Percentiles rank a stretch among this genome's conserved stretches.
Conservation (phyloP, 306 rosid genomes). For the Canavalia gladiata region DNA sequence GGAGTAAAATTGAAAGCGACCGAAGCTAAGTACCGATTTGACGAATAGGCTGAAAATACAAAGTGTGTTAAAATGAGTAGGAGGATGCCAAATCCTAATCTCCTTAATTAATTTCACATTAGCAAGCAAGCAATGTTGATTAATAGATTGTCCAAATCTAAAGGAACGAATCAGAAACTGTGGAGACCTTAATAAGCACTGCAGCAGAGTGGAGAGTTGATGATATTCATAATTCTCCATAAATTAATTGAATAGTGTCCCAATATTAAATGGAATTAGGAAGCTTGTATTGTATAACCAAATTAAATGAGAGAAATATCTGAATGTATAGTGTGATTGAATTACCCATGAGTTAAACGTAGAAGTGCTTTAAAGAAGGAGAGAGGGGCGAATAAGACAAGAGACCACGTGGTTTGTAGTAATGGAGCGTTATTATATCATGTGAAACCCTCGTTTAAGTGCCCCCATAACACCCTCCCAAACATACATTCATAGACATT, state of each 20-base stretch:
- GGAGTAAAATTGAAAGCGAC: slow-evolving; percentile 41
- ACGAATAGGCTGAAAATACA: slow-evolving; percentile 35
- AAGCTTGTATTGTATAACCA: not conserved
- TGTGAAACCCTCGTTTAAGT: slow-evolving; percentile 80
- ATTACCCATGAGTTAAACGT: slow-evolving; percentile 37
- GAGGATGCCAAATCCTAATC: too few relatives aligned
- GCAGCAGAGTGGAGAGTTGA: too few relatives aligned
- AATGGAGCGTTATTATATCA: slow-evolving; percentile 67
- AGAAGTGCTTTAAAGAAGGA: slow-evolving; percentile 39
- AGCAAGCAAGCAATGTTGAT: not conserved
- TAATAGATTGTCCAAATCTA: slow-evolving; percentile 42
- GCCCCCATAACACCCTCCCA: slow-evolving; percentile 60
- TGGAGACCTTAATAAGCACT: too few relatives aligned
- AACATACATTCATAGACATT: slow-evolving; percentile 58
- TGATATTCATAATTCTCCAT: not conserved
- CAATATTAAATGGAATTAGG: not conserved
- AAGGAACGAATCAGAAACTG: too few relatives aligned
- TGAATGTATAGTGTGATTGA: not conserved
- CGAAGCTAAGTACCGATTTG: slow-evolving; percentile 28
- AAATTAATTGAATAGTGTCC: not conserved
- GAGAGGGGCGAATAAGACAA: slow-evolving; percentile 47
- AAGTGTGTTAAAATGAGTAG: not conserved
- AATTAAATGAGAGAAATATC: slow-evolving; percentile 14
- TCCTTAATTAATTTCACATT: slow-evolving; percentile 1
- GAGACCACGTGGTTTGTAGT: slow-evolving; percentile 86